phyloP scores from a whole-genome alignment of 176 grass and related monocot species.

The Phoenix dactylifera region DNA sequence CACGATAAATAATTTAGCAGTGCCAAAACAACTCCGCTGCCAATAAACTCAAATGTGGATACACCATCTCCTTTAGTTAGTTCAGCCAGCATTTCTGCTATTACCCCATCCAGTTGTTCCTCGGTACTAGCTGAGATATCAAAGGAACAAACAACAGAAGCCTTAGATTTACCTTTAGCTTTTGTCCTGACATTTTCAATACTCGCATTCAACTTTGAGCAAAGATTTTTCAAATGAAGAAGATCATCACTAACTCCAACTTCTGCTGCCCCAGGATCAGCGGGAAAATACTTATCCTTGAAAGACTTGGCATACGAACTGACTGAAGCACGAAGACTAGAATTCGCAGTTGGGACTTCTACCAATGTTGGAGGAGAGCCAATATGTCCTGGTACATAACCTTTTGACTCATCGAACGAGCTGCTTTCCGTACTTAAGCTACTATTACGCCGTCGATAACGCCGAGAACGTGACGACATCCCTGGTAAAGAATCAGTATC shows the following conservation, averaged over 20 bases:
- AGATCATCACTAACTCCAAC: slow-evolving; percentile 68
- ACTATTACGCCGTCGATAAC: slow-evolving; percentile 40
- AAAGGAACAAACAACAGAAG: slow-evolving; percentile 32
- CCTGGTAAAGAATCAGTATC: slow-evolving; percentile 27
- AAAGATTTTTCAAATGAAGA: slow-evolving; percentile 46
- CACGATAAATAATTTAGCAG: slow-evolving; percentile 73
- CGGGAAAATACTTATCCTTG: slow-evolving; percentile 72
- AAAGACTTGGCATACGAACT: slow-evolving; percentile 60
- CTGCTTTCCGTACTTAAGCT: slow-evolving; percentile 30
- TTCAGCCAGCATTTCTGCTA: slow-evolving; percentile 58
- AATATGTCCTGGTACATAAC: slow-evolving; percentile 21
- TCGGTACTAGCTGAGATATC: slow-evolving; percentile 35
- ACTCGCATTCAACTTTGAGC: slow-evolving; percentile 50
- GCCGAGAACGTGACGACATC: slow-evolving; percentile 54
- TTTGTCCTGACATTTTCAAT: slow-evolving; percentile 48
- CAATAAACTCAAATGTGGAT: slow-evolving; percentile 91
- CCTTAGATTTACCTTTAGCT: slow-evolving; percentile 74
- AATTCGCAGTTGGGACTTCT: slow-evolving; percentile 37
- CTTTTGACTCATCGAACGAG: slow-evolving; percentile 44
- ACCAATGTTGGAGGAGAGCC: slow-evolving; percentile 14
- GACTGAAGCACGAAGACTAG: slow-evolving; percentile 47
- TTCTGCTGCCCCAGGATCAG: slow-evolving; percentile 46
- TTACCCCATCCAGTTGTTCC: slow-evolving; percentile 46
- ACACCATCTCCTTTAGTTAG: slow-evolving; percentile 75
- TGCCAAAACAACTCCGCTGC: slow-evolving; percentile 59